Evolutionary conservation across 2,329 filamentous ascomycete species (phyloP), one percentile per base, ranked within the genome.

Genomic region (Dactylellina parvicollis): DNA sequence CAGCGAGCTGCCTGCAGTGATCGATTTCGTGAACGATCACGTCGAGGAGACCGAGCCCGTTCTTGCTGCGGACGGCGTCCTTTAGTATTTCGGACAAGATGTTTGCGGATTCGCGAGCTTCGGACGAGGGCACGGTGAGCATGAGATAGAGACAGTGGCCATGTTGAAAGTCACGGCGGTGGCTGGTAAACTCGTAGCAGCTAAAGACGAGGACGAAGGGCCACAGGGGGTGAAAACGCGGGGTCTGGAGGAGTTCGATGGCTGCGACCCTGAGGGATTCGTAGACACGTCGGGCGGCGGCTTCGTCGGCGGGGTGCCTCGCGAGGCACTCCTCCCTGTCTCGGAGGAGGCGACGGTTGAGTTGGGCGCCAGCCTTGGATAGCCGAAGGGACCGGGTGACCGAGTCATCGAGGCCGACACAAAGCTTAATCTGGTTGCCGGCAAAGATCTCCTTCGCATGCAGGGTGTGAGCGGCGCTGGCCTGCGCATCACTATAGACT

Each of bases 121-220:
- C 40, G 26, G 16, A 38, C n/a, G 67, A 72, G 22, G 59, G 26
- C 10, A 54, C 42, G 24, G 67, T 65, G 5, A 72, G 26, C 67
- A 72, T 72, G 30, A 72, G 40, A 42, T 65, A 72, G n/a, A 72
- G 54, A 36, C 67, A 72, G 32, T 72, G 67, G 2, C 67, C 67
- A 52, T 72, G 67, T 22, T 65, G 67, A 30, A 72, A 72, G 38
- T 65, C 34, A 28, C 67, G 59, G 16, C 67, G 52, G 18, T 65
- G 59, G 40, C 67, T 65, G 32, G 67, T 72, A 49, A 72, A 72
- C 54, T 72, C 67, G 36, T 65, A 72, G 59, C 67, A 72, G 36
- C 67, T 72, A 22, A 65, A 72, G 20, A 65, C 67, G 36, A 65
- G 34, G 14, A 61, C 54, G 28, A 72, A 72, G 10, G 67, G 67